Evolutionary conservation across 129 eudicot genomes (phyloP).

Genomic region (Flaveria robusta): DNA sequence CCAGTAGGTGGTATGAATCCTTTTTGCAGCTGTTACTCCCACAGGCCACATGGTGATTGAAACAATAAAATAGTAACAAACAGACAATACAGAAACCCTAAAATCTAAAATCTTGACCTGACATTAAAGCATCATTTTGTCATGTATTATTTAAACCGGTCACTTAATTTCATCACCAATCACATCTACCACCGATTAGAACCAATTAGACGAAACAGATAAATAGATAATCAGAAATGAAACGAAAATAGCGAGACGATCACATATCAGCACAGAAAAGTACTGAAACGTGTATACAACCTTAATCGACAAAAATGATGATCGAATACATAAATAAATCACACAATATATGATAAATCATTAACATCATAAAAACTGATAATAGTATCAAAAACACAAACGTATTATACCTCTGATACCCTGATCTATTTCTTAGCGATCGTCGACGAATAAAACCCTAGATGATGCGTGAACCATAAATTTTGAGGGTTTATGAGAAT

Average conservation of each 20-base stretch:
- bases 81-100: background rate
- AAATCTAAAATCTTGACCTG: background rate
- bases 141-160: background rate
- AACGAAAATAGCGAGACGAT: background rate
- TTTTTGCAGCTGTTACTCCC: too few relatives aligned
- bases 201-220: constrained; percentile 2
- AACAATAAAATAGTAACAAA: background rate
- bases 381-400: background rate
- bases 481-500: constrained; percentile 38
- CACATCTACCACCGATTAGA: background rate
- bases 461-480: background rate
- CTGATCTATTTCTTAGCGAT: constrained; percentile 19
- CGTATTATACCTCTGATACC: constrained; percentile 35
- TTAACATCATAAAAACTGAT: background rate
- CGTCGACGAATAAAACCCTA: constrained; percentile 52
- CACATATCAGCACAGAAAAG: too few relatives aligned
- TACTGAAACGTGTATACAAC: too few relatives aligned
- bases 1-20: too few relatives aligned
- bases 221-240: constrained; percentile 5
- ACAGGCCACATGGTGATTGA: background rate
- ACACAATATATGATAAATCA: background rate
- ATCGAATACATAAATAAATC: background rate
- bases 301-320: background rate
- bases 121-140: background rate
- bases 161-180: background rate